Percentiles rank a stretch among this genome's conserved stretches.
phyloP scores from a whole-genome alignment of 441 rosid species.

The Aquilaria agallochum region DNA sequence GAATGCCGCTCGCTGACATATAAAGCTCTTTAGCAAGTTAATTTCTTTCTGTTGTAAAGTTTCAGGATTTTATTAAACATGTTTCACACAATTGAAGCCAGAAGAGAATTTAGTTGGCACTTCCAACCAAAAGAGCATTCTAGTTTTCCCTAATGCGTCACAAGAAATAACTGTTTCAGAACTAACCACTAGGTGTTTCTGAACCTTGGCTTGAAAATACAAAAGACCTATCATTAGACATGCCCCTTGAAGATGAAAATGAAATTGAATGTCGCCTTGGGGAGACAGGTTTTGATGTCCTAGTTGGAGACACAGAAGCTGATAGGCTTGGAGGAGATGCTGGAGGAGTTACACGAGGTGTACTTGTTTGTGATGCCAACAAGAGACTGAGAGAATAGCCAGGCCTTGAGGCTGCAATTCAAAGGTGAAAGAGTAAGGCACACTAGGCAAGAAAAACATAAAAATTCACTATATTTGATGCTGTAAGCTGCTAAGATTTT shows the following conservation, averaged over 20 bases:
- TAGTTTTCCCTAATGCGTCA: not conserved
- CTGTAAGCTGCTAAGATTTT: not conserved
- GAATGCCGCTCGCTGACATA: too few species aligned
- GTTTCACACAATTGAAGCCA: too few species aligned
- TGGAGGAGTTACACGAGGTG: conserved; percentile 80
- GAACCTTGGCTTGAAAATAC: conserved; percentile 44
- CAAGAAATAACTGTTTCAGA: conserved; percentile 10
- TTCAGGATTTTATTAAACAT: too few species aligned
- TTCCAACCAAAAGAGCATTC: not conserved
- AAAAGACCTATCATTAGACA: conserved; percentile 64
- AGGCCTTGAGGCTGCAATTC: conserved; percentile 43
- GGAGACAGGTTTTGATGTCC: conserved; percentile 64
- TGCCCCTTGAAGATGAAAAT: conserved; percentile 65
- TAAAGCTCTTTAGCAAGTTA: too few species aligned
- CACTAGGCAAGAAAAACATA: not conserved
- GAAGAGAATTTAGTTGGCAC: too few species aligned
- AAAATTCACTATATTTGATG: not conserved
- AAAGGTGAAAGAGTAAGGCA: conserved; percentile 1
- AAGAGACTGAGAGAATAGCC: conserved; percentile 36
- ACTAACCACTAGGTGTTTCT: conserved; percentile 61
- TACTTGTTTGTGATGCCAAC: conserved; percentile 55
- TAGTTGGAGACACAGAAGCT: conserved; percentile 68
- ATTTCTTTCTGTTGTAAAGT: too few species aligned
- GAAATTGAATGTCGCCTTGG: conserved; percentile 75
- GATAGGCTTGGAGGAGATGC: conserved; percentile 74